These are phyloP conservation scores for Penicillium sp. DNA, from an alignment of 2,329 filamentous ascomycete genomes.

Conservation along the genomic window DNA sequence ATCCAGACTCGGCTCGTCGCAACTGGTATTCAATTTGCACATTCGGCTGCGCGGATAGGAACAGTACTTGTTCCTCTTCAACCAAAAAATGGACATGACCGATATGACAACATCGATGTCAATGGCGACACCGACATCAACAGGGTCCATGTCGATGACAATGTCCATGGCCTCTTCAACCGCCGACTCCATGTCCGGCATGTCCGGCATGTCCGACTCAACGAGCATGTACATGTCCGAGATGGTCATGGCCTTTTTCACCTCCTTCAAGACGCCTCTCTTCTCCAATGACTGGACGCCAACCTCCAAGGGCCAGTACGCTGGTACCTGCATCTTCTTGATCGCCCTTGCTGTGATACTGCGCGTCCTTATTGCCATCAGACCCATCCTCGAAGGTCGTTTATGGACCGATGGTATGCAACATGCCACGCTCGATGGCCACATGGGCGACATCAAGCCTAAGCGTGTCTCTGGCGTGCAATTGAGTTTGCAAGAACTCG, in stretches of 20 bases:
- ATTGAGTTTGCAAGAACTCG: slow-evolving; percentile 16
- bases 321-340: slow-evolving; percentile 84
- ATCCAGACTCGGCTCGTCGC: background rate
- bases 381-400: slow-evolving; percentile 47
- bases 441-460: background rate
- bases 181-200: slow-evolving; percentile 6
- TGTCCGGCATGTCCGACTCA: slow-evolving; percentile 3
- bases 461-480: slow-evolving; percentile 7
- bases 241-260: slow-evolving; percentile 43
- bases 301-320: slow-evolving; percentile 62
- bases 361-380: slow-evolving; percentile 64
- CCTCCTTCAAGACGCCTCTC: slow-evolving; percentile 55
- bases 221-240: slow-evolving; percentile 20
- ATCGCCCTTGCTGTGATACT: slow-evolving; percentile 65
- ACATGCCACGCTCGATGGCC: slow-evolving; percentile 1
- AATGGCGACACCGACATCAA: slow-evolving; percentile 5
- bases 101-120: slow-evolving; percentile 12
- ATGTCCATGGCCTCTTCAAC: slow-evolving; percentile 7
- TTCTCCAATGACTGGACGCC: slow-evolving; percentile 69
- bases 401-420: slow-evolving; percentile 20
- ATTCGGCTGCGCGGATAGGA: background rate
- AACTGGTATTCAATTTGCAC: background rate
- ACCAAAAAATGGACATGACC: slow-evolving; percentile 16
- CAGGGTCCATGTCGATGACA: slow-evolving; percentile 12
- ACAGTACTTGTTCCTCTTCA: background rate